phyloP scores from a whole-genome alignment of 2,329 filamentous ascomycete genomes.

The Geoglossum cookeanum region DNA sequence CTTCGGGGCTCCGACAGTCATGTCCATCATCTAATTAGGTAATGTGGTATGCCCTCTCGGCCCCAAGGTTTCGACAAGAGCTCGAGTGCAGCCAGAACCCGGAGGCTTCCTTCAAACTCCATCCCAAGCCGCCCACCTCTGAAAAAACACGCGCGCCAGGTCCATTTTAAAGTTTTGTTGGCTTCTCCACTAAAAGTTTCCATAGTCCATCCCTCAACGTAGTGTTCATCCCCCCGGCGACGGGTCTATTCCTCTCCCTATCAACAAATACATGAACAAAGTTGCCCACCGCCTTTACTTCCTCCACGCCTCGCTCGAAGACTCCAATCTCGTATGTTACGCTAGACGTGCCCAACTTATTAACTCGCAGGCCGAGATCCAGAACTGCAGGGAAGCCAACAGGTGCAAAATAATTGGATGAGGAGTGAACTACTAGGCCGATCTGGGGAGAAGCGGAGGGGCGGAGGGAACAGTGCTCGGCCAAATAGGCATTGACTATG shows the following conservation, averaged over 20 bases:
- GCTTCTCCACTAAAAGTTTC: conserved; percentile 25
- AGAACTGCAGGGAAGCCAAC: conserved; percentile 67
- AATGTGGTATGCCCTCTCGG: too few relatives aligned
- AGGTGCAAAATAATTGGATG: conserved; percentile 69
- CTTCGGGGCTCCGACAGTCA: too few relatives aligned
- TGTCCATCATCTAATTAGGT: too few relatives aligned
- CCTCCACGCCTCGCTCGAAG: conserved; percentile 54
- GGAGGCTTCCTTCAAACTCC: not conserved
- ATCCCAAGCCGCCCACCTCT: not conserved
- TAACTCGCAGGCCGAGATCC: conserved; percentile 65
- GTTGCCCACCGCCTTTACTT: conserved; percentile 66
- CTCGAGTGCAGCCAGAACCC: not conserved
- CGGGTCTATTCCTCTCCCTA: conserved; percentile 48
- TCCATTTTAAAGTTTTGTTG: conserved; percentile 30
- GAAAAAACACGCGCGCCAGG: not conserved
- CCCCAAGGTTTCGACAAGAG: not conserved
- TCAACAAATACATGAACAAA: conserved; percentile 85
- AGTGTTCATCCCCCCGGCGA: conserved; percentile 40
- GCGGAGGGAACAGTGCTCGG: conserved; percentile 53
- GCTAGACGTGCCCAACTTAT: conserved; percentile 67
- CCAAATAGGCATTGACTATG: conserved; percentile 75
- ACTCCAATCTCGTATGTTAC: conserved; percentile 81
- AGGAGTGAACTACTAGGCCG: conserved; percentile 67
- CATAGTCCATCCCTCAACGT: conserved; percentile 31
- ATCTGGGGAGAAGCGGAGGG: conserved; percentile 54